Conservation (phyloP, 192 early-diverging fungal genomes). For the Gryganskiella cystojenkinii region DNA sequence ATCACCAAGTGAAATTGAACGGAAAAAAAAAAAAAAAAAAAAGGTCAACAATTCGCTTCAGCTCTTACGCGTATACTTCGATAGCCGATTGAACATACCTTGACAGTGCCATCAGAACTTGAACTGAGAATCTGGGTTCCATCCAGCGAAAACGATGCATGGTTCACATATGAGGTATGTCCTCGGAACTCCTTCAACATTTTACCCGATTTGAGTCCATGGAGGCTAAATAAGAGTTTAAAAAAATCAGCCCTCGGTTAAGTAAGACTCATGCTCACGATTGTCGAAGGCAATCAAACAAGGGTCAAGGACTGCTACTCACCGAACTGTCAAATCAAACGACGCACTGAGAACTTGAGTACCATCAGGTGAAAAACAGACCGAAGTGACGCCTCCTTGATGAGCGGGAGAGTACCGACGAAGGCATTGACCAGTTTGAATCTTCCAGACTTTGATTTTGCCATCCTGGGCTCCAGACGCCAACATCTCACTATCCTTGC, state of each 20-base stretch:
- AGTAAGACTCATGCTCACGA: neutral
- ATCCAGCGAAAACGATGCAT: constrained; percentile 77
- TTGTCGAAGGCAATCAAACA: no score
- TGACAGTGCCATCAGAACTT: constrained; percentile 88
- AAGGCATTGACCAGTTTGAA: constrained; percentile 77
- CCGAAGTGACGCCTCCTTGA: constrained; percentile 82
- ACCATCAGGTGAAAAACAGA: constrained; percentile 82
- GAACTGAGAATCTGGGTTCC: constrained; percentile 78
- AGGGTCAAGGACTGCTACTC: neutral
- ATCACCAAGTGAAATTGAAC: neutral
- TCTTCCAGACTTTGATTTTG: constrained; percentile 89
- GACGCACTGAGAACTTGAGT: constrained; percentile 83
- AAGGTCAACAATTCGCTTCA: no score
- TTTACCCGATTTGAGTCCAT: constrained; percentile 94
- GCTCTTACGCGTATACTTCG: no score
- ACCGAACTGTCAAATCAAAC: constrained; percentile 83
- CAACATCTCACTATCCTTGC: constrained; percentile 80
- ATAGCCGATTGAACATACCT: constrained; percentile 63
- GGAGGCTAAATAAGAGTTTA: constrained; percentile 62
- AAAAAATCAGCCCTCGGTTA: neutral
- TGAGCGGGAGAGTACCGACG: constrained; percentile 86
- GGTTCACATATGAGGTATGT: constrained; percentile 91
- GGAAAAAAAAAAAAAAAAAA: no score
- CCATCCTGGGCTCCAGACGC: constrained; percentile 90
- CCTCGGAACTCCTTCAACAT: constrained; percentile 92